Evolutionary conservation across 805 yeast genomes (phyloP), one percentile per base, ranked within the genome.

Genomic region (Tetrapisispora fleetii): DNA sequence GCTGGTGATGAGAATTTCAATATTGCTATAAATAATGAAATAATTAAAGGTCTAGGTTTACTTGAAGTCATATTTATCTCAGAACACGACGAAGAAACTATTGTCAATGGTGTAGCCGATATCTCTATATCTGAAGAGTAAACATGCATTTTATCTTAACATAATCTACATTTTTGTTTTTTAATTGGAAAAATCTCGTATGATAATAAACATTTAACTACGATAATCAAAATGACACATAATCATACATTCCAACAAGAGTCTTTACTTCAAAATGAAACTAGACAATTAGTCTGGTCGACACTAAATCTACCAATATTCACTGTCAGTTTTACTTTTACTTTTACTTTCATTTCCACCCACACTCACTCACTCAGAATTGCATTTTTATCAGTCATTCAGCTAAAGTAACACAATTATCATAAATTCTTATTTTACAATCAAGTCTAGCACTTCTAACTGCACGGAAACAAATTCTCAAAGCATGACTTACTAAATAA

Each of bases 1-100:
- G 78, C 83, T 64, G 83, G 86, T 64, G 75, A 77, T 48, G 36
- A 49, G 13, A 56, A 58, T 32, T 62, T 63, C 43, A 48, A 54
- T 17, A 51, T 63, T 27, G 52, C 48, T 14, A 57, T 53, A 32
- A 53, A 52, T 14, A 50, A 56, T 41, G 47, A 51, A 30, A 46
- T 50, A 27, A 50, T 52, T n/a, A 50, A 55, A 14, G 67, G 68
- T 50, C 40, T 61, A 32, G 62, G 65, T 44, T 58, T 67, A 64
- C 54, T 58, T 27, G 68, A 64, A 52, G 65, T 64, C 21, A 59
- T 67, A 14, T 64, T 63, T 53, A 64, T 64, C 33, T 61, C 67
- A 13, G 63, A 60, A 53, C 52, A 62, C 27, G 65, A 60, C 17
- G 59, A 32, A 7, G 33, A 41, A 4, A 11, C 19, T 28, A 11